A percentile compares a stretch with the other conserved stretches of the same genome.
These are phyloP conservation scores for Aspergillus sp. DNA, from an alignment of 2,329 filamentous ascomycete species.

Conservation along the genomic window DNA sequence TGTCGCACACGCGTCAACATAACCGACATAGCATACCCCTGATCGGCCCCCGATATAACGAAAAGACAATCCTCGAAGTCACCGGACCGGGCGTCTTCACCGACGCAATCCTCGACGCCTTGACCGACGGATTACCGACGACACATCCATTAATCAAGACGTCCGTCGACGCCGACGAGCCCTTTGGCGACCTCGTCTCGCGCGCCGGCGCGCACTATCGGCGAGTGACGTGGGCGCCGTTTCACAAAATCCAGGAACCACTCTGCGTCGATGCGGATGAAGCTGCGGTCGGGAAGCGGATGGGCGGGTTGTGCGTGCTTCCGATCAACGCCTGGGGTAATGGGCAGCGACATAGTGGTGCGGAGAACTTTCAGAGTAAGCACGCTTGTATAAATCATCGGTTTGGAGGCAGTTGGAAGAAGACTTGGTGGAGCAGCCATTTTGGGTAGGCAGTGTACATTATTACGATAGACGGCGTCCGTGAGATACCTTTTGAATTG, in stretches of 20 bases:
- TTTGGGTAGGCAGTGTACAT: conserved; percentile 27
- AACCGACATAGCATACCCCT: conserved; percentile 22
- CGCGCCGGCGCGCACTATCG: conserved; percentile 15
- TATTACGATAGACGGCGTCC: neutral
- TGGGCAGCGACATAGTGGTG: conserved; percentile 40
- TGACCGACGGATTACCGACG: conserved; percentile 33
- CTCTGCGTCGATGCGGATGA: conserved; percentile 33
- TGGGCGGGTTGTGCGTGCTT: conserved; percentile 85
- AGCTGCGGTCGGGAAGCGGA: conserved; percentile 55
- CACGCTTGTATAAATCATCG: conserved; percentile 41
- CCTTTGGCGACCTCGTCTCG: conserved; percentile 27
- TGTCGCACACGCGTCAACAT: conserved; percentile 38
- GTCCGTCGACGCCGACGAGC: conserved; percentile 30
- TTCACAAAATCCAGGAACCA: conserved; percentile 31
- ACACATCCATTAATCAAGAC: conserved; percentile 30
- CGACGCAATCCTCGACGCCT: conserved; percentile 36
- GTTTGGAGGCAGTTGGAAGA: conserved; percentile 40
- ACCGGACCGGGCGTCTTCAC: conserved; percentile 42
- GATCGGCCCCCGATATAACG: conserved; percentile 26
- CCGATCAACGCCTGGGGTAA: conserved; percentile 68
- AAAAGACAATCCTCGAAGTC: conserved; percentile 35
- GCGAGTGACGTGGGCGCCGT: conserved; percentile 42
- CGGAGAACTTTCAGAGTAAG: conserved; percentile 31
- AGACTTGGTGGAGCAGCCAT: conserved; percentile 35
- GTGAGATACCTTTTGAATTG: neutral